Conservation (phyloP, 768 basidiomycete genomes). For the Boletus subparvulus region DNA sequence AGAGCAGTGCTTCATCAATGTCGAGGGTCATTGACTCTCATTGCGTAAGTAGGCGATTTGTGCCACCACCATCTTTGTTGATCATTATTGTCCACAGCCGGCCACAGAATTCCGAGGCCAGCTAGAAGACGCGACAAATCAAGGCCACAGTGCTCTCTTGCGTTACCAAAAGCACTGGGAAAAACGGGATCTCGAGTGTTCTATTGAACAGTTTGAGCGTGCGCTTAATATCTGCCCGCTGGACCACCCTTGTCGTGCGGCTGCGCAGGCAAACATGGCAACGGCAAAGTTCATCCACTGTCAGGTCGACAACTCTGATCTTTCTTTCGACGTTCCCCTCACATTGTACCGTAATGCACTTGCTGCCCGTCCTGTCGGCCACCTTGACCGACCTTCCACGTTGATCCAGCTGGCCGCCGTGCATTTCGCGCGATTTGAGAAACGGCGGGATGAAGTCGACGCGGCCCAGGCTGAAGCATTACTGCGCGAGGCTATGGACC, state of each 20-base stretch:
- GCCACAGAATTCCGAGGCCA: too few relatives aligned
- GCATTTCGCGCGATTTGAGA: not conserved
- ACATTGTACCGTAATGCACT: not conserved
- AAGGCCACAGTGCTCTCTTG: not conserved
- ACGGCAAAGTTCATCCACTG: not conserved
- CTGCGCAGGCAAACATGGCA: slow-evolving; percentile 4
- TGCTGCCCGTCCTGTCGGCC: not conserved
- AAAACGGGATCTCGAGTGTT: not conserved
- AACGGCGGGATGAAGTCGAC: not conserved
- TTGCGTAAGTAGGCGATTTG: not conserved
- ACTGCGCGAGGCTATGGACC: not conserved
- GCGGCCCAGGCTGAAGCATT: not conserved
- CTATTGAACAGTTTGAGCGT: not conserved
- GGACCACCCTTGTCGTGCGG: slow-evolving; percentile 8
- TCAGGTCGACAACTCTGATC: not conserved
- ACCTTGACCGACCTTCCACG: not conserved
- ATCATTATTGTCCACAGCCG: not conserved
- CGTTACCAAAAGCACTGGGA: not conserved
- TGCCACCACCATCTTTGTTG: not conserved
- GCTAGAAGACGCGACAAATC: not conserved
- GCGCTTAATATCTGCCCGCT: slow-evolving; percentile 3
- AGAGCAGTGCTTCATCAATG: not conserved
- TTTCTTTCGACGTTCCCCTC: not conserved
- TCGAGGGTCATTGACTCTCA: not conserved
- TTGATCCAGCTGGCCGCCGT: not conserved